phyloP scores from a whole-genome alignment of 1,139 yeast species.

The Kluyveromyces sp. region DNA sequence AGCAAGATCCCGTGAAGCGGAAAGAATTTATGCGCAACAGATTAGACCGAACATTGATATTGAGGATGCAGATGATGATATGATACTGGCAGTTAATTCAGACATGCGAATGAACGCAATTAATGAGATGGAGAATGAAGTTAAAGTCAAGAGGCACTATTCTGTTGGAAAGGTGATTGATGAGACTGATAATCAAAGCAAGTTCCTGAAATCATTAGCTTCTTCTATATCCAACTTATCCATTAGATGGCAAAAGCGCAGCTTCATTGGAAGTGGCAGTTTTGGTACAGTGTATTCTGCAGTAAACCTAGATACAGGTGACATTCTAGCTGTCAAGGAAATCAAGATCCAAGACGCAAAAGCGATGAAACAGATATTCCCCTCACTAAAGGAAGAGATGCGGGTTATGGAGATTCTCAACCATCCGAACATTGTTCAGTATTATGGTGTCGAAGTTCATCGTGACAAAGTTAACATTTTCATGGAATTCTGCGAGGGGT shows the following conservation, averaged over 20 bases:
- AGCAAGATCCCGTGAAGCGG: conserved; percentile 77
- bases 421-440: conserved; percentile 94
- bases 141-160: conserved; percentile 23
- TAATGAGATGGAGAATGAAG: conserved; percentile 26
- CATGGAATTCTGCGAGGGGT: conserved; percentile 98
- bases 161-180: conserved; percentile 85
- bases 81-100: conserved; percentile 32
- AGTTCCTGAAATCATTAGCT: conserved; percentile 77
- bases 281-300: conserved; percentile 94
- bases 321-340: conserved; percentile 94
- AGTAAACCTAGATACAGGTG: conserved; percentile 89
- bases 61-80: conserved; percentile 36
- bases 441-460: conserved; percentile 95
- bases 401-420: conserved; percentile 89
- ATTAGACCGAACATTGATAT: conserved; percentile 29
- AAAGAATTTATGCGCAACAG: conserved; percentile 41
- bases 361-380: conserved; percentile 76
- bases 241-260: conserved; percentile 95
- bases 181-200: conserved; percentile 79
- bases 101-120: conserved; percentile 34
- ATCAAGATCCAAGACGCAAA: conserved; percentile 86
- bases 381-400: conserved; percentile 92
- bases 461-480: conserved; percentile 91
- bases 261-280: conserved; percentile 90
- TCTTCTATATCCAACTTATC: conserved; percentile 87